Evolutionary conservation across 2,329 filamentous ascomycete genomes (phyloP).

Genomic region (Trichoderma breve): DNA sequence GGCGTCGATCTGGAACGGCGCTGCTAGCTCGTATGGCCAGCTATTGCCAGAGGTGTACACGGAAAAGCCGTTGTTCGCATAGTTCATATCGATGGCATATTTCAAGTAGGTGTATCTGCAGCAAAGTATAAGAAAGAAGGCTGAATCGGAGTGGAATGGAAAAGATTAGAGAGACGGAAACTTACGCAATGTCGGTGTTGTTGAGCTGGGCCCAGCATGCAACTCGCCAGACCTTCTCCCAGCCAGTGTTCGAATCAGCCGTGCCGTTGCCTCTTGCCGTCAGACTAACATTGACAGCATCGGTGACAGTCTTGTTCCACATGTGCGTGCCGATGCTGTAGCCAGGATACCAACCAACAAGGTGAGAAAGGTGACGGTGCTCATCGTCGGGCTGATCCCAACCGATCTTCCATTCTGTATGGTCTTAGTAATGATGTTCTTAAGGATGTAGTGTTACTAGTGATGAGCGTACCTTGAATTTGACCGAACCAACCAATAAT

Average conservation of each 20-base stretch:
- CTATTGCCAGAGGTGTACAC: conserved; percentile 43
- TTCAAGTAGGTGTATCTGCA: conserved; percentile 47
- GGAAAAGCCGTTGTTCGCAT: conserved; percentile 48
- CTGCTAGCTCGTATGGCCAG: conserved; percentile 31
- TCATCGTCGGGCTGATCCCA: conserved; percentile 27
- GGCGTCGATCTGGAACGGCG: conserved; percentile 59
- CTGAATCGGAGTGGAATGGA: fast-evolving
- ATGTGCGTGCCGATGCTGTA: conserved; percentile 44
- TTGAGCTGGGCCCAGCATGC: conserved; percentile 57
- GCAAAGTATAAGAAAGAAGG: not conserved
- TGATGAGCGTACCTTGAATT: conserved; percentile 8
- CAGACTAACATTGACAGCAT: conserved; percentile 46
- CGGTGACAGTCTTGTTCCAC: conserved; percentile 45
- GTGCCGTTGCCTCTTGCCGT: conserved; percentile 46
- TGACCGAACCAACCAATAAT: conserved; percentile 17
- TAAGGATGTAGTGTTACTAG: fast-evolving
- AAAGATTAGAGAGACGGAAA: not conserved
- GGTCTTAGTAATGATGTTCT: not conserved
- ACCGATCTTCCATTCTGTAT: conserved; percentile 33
- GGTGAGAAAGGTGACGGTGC: conserved; percentile 49
- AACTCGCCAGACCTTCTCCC: conserved; percentile 57
- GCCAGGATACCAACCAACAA: conserved; percentile 56
- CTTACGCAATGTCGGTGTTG: conserved; percentile 38
- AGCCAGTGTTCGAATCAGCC: conserved; percentile 53
- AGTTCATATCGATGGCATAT: conserved; percentile 49